These are phyloP conservation scores for Adansonia gregorii DNA, from an alignment of 441 rosid genomes.

Conservation along the genomic window DNA sequence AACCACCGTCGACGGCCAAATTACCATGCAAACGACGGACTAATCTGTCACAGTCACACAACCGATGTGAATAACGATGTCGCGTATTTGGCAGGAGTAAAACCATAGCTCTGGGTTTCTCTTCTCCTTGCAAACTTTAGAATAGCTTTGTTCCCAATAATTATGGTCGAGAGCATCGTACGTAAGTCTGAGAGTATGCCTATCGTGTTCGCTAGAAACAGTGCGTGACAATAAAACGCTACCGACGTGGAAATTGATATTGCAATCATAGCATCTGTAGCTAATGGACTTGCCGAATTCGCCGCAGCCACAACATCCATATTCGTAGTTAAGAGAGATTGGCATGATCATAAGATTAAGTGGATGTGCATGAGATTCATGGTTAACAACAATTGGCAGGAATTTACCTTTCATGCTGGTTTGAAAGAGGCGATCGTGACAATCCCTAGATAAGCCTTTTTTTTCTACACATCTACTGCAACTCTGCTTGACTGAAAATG, in stretches of 20 bases:
- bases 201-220: neutral
- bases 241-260: neutral
- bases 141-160: neutral
- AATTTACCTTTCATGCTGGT: neutral
- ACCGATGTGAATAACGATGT: neutral
- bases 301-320: neutral
- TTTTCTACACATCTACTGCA: neutral
- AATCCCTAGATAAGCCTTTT: neutral
- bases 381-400: neutral
- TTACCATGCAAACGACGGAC: neutral
- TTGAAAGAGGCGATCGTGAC: neutral
- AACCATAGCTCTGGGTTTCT: conserved; percentile 1
- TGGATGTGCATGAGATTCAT: neutral
- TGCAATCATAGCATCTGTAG: conserved; percentile 1
- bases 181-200: neutral
- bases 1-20: too few relatives aligned
- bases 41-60: neutral
- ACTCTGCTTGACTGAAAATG: neutral
- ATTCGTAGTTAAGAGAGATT: neutral
- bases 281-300: conserved; percentile 3
- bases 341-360: conserved; percentile 4
- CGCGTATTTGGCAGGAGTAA: neutral
- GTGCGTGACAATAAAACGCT: neutral
- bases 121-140: neutral
- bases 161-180: neutral